Base-by-base conservation (phyloP, 2,329 filamentous ascomycete genomes). In the Trichoderma arundinaceum region DNA sequence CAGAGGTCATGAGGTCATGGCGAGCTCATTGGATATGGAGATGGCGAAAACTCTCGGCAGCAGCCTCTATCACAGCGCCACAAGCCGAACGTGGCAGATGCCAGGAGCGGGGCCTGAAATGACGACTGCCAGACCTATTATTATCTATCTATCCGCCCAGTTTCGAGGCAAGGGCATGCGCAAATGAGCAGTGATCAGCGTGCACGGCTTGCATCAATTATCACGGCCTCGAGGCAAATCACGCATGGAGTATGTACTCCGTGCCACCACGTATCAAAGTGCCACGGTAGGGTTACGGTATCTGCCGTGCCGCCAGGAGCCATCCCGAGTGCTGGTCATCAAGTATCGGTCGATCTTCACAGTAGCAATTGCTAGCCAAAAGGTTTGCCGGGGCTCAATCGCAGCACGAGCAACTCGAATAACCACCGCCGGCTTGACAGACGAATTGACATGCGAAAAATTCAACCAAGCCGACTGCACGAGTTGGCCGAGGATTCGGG, bases 41-140 rank as follows among this genome's bases (percentile, higher is more conserved):
- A 28, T 33, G 52, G 32, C 10, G 15, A 51, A 19, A 28, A 7
- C 41, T 35, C 17, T 22, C 28, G 13, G 33, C 9, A 48, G 15
- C 33, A 19, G 46, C 38, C 53, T 65, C 53, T 58, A 58, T 58
- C 62, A 65, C 46, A 17, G 38, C 53, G 52, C 62, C 62, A 58
- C 62, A 51, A 52, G 44, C 22, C 22, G 15, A 49, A 65, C 51
- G 53, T 65, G 62, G 53, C 62, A 48, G 44, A 41, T 57, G 22
- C 52, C 35, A 22, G 22, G 46, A 35, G 22, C 22, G 10, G 35
- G 46, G 41, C 22, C 22, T 15, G 19, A 33, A 52, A 41, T 19
- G 46, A 52, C 46, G 48, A 17, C 35, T 43, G 38, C 33, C 46
- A 61, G 22, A 28, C 58, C 54, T 28, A 32, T 4, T 46, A 46